These are phyloP conservation scores for Curvularia sp. DNA, from an alignment of 2,329 filamentous ascomycete genomes.

Conservation along the genomic window DNA sequence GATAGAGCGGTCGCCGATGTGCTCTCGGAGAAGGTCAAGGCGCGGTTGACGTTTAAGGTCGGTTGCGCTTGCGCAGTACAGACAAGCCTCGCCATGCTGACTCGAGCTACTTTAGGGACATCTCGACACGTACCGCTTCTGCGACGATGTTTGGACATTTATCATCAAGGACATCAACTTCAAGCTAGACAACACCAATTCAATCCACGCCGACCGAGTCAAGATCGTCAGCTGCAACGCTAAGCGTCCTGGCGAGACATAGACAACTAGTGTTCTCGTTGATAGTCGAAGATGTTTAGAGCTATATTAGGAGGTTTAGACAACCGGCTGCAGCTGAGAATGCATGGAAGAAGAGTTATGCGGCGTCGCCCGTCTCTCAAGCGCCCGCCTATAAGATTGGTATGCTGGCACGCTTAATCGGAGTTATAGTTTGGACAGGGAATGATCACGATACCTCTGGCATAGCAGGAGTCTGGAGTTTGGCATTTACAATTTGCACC, in stretches of 20 bases:
- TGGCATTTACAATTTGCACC: neutral
- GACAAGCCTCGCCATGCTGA: slow-evolving; percentile 24
- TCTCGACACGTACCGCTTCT: slow-evolving; percentile 98
- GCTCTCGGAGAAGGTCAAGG: slow-evolving; percentile 89
- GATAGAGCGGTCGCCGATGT: slow-evolving; percentile 92
- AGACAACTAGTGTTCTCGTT: slow-evolving; percentile 25
- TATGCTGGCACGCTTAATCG: slow-evolving; percentile 10
- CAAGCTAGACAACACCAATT: slow-evolving; percentile 86
- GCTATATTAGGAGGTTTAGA: neutral
- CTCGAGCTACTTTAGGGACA: slow-evolving; percentile 70
- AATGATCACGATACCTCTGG: slow-evolving; percentile 27
- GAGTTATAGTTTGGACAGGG: slow-evolving; percentile 27
- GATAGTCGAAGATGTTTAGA: neutral
- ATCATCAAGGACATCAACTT: slow-evolving; percentile 99
- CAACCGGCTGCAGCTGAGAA: neutral
- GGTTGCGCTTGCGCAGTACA: slow-evolving; percentile 26
- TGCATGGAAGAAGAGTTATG: neutral
- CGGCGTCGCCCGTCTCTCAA: neutral
- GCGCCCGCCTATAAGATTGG: neutral
- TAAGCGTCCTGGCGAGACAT: slow-evolving; percentile 72
- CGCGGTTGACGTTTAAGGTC: slow-evolving; percentile 94
- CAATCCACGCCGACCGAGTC: slow-evolving; percentile 85
- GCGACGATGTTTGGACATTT: slow-evolving; percentile 99
- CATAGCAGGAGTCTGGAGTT: slow-evolving; percentile 29
- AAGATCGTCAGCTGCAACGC: slow-evolving; percentile 99